These are phyloP conservation scores for Nakaseomyces delphensis DNA, from an alignment of 1,139 yeast species.

Conservation along the genomic window DNA sequence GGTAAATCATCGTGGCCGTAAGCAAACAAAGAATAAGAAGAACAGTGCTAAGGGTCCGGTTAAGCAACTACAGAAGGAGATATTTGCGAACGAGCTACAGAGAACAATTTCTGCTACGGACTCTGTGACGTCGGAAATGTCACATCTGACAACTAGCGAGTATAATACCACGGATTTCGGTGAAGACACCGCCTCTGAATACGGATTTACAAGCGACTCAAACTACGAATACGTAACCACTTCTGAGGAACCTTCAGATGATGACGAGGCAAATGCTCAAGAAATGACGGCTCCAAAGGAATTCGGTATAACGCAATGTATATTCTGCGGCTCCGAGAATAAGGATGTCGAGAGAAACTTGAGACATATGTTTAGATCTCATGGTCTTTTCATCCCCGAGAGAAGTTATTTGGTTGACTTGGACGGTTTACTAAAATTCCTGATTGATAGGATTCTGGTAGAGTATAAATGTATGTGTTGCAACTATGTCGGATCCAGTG, in stretches of 20 bases:
- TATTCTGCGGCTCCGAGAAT: slow-evolving; percentile 38
- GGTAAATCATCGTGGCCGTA: slow-evolving; percentile 13
- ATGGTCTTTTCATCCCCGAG: slow-evolving; percentile 87
- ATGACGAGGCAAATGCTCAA: slow-evolving; percentile 14
- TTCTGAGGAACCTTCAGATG: slow-evolving; percentile 24
- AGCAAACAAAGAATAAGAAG: slow-evolving; percentile 25
- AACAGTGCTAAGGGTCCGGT: slow-evolving; percentile 27
- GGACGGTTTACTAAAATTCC: slow-evolving; percentile 60
- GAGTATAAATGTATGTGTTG: slow-evolving; percentile 85
- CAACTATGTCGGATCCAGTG: slow-evolving; percentile 67
- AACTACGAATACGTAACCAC: slow-evolving; percentile 35
- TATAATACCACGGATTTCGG: slow-evolving; percentile 34
- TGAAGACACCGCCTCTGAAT: slow-evolving; percentile 45
- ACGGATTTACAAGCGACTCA: slow-evolving; percentile 38
- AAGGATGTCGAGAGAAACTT: slow-evolving; percentile 52
- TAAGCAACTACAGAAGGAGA: background rate
- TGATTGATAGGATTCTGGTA: slow-evolving; percentile 75
- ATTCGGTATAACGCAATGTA: slow-evolving; percentile 25
- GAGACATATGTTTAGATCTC: slow-evolving; percentile 65
- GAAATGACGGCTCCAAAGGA: slow-evolving; percentile 3
- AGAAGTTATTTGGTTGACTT: slow-evolving; percentile 56
- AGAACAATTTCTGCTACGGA: slow-evolving; percentile 41
- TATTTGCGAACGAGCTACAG: slow-evolving; percentile 7
- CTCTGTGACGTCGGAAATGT: slow-evolving; percentile 48
- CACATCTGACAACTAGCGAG: slow-evolving; percentile 45